A percentile compares a stretch with the other conserved stretches of the same genome.
Conservation (phyloP, 129 eudicot genomes). For the Oenanthe sinensis region DNA sequence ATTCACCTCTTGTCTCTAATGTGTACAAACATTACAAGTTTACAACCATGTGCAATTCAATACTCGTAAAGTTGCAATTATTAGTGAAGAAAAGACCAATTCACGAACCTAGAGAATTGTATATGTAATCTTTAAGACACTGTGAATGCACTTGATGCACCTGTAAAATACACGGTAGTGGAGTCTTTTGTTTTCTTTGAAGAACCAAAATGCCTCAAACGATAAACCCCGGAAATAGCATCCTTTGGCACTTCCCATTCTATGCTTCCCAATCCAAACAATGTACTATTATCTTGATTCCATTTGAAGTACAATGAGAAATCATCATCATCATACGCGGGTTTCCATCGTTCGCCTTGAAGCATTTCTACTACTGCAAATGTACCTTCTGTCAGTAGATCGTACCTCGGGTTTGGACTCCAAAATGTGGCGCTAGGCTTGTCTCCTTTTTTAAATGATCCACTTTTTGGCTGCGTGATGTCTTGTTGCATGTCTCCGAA, state of each 20-base stretch:
- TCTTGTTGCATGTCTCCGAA: conserved; percentile 55
- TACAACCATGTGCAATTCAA: too few species aligned
- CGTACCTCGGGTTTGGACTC: conserved; percentile 63
- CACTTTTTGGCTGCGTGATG: background rate
- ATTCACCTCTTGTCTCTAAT: background rate
- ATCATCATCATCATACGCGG: conserved; percentile 55
- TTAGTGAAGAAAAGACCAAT: background rate
- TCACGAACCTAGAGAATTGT: background rate
- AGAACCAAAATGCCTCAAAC: conserved; percentile 62
- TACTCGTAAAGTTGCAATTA: too few species aligned
- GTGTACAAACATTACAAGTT: too few species aligned
- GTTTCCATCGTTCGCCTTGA: conserved; percentile 37
- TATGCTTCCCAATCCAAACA: conserved; percentile 36
- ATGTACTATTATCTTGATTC: conserved; percentile 12
- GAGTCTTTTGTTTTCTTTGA: conserved; percentile 32
- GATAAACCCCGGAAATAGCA: conserved; percentile 41
- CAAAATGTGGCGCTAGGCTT: conserved; percentile 43
- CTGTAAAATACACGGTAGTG: conserved; percentile 5
- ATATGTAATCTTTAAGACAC: background rate
- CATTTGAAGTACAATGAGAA: conserved; percentile 12
- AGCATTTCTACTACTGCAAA: conserved; percentile 60
- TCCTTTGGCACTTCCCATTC: conserved; percentile 62
- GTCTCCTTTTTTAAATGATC: conserved; percentile 24
- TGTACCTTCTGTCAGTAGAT: conserved; percentile 55
- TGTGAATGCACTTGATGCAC: conserved; percentile 11